Percentiles rank a stretch among this genome's conserved stretches.
Evolutionary conservation across 306 rosid genomes (phyloP).

Genomic region (Coriaria nepalensis): DNA sequence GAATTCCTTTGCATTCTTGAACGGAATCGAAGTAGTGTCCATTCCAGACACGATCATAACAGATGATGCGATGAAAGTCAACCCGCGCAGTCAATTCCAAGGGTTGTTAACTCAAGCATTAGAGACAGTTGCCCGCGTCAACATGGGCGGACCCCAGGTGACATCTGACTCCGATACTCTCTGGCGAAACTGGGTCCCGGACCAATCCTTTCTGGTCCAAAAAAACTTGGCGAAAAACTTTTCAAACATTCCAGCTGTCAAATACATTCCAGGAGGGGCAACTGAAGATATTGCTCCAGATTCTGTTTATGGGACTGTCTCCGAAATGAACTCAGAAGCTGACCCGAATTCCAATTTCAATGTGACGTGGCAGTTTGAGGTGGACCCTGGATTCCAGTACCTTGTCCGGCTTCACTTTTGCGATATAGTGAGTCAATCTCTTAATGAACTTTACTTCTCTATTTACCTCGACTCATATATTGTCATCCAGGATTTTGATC

Average conservation of each 20-base stretch:
- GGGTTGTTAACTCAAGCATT: constrained; percentile 39
- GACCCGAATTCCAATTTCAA: constrained; percentile 55
- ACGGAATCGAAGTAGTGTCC: constrained; percentile 77
- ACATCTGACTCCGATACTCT: constrained; percentile 46
- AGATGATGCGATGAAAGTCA: constrained; percentile 23
- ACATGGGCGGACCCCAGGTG: constrained; percentile 83
- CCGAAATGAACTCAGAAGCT: constrained; percentile 27
- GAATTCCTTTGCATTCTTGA: constrained; percentile 49
- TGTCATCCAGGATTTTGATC: constrained; percentile 44
- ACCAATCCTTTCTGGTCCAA: constrained; percentile 27
- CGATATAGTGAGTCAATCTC: constrained; percentile 45
- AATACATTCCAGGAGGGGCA: constrained; percentile 27
- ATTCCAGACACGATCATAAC: constrained; percentile 46
- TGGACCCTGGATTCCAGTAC: constrained; percentile 66
- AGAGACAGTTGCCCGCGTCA: constrained; percentile 75
- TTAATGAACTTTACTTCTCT: constrained; percentile 56
- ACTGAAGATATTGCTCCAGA: constrained; percentile 52
- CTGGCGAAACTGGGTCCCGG: constrained; percentile 67
- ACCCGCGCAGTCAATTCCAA: constrained; percentile 17
- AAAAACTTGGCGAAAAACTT: constrained; percentile 21
- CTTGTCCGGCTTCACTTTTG: constrained; percentile 82
- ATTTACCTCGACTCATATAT: constrained; percentile 42
- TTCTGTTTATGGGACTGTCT: constrained; percentile 65
- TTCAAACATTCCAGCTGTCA: constrained; percentile 46
- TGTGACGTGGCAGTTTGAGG: constrained; percentile 63